These are phyloP conservation scores for Micractinium conductrix DNA, from an alignment of 139 green algal species.

Conservation along the genomic window DNA sequence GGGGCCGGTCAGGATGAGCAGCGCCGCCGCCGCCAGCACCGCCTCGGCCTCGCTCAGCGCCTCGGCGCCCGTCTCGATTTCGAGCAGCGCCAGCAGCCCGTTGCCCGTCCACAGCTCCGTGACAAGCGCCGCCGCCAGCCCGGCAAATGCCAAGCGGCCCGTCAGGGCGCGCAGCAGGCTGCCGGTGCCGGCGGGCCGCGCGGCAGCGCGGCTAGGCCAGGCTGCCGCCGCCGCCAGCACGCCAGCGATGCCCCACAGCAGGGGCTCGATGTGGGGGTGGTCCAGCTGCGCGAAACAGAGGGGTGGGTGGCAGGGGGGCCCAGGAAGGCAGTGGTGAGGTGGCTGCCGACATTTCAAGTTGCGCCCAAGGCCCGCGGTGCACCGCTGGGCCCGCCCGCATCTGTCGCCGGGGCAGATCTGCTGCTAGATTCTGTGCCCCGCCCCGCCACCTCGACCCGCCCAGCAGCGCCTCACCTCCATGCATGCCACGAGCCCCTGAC, in stretches of 20 bases:
- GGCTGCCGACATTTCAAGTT: too few species aligned
- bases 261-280: conserved; percentile 43
- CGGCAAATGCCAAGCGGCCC: conserved; percentile 11
- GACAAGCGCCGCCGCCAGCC: conserved; percentile 42
- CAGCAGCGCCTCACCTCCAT: too few species aligned
- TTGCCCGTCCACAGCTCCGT: conserved; percentile 56
- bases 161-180: conserved; percentile 31
- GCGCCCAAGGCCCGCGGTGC: too few species aligned
- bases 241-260: conserved; percentile 40
- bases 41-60: conserved; percentile 57
- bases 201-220: conserved; percentile 2
- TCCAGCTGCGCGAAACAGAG: too few species aligned
- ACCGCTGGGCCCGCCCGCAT: too few species aligned
- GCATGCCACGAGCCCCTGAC: conserved; percentile 44
- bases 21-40: conserved; percentile 41
- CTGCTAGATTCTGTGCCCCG: too few species aligned
- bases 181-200: not conserved
- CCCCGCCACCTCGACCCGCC: too few species aligned
- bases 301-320: too few species aligned
- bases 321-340: too few species aligned
- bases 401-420: too few species aligned
- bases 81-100: conserved; percentile 53
- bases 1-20: conserved; percentile 54
- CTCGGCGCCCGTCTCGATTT: conserved; percentile 60
- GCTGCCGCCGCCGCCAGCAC: conserved; percentile 22